These are phyloP conservation scores for Wickerhamiella hasegawae DNA, from an alignment of 805 yeast genomes.

Conservation along the genomic window DNA sequence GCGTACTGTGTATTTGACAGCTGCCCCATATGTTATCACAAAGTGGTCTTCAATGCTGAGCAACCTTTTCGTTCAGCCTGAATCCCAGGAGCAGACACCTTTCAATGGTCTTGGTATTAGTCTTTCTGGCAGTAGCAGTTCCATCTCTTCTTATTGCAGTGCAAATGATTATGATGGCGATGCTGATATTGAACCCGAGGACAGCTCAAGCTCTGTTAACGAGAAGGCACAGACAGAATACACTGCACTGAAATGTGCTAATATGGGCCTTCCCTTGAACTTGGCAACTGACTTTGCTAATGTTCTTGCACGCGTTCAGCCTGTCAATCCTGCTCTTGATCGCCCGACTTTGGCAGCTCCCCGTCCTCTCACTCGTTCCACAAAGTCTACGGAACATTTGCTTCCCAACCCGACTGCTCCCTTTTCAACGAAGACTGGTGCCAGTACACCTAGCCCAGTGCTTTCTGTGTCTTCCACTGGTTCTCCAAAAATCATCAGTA, in stretches of 20 bases:
- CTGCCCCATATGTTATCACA: slow-evolving; percentile 2
- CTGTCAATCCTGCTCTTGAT: background rate
- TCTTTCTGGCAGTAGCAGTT: background rate
- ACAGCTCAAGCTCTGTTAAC: background rate
- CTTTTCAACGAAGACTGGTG: background rate
- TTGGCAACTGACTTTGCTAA: background rate
- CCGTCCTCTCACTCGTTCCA: background rate
- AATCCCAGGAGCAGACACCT: background rate
- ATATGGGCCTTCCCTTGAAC: slow-evolving; percentile 5
- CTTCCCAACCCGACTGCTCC: slow-evolving; percentile 1
- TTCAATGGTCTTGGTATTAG: background rate
- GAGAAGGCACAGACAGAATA: background rate
- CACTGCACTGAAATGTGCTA: slow-evolving; percentile 3
- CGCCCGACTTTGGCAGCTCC: background rate
- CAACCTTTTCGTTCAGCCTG: background rate
- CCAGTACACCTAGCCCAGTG: background rate
- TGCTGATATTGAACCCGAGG: background rate
- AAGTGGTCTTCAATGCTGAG: slow-evolving; percentile 2
- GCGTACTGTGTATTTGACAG: slow-evolving; percentile 1
- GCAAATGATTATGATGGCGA: background rate
- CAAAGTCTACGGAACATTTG: background rate
- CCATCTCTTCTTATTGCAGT: background rate
- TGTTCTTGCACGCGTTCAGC: background rate
- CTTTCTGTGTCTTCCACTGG: slow-evolving; percentile 1
- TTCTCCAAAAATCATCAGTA: slow-evolving; percentile 1